Percentiles rank a stretch among this genome's conserved stretches.
Evolutionary conservation across 768 basidiomycete species (phyloP).

Genomic region (Leucosporidium creatinivorum): DNA sequence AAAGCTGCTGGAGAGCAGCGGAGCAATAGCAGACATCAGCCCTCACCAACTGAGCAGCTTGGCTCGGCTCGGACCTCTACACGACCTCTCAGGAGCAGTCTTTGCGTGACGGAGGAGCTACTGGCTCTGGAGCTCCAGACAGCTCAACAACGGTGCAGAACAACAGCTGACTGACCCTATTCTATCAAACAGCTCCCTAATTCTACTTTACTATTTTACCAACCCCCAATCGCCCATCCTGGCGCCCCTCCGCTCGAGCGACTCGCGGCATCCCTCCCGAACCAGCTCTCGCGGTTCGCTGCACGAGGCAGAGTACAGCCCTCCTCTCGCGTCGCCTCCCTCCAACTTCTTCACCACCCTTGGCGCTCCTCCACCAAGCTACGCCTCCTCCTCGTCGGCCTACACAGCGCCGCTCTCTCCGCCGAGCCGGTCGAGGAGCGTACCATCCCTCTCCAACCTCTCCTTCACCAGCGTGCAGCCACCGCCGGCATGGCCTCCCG

Average conservation of each 20-base stretch:
- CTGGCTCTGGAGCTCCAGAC: too few species aligned
- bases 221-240: neutral
- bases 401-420: slow-evolving; percentile 21
- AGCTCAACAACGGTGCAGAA: too few species aligned
- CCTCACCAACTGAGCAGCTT: too few species aligned
- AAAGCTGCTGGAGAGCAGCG: too few species aligned
- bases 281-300: neutral
- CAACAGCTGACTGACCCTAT: neutral
- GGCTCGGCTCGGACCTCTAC: too few species aligned
- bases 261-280: neutral
- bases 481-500: neutral
- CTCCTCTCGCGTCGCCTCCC: neutral
- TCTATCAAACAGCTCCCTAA: neutral
- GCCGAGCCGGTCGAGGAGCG: slow-evolving; percentile 14
- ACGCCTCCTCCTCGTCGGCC: neutral
- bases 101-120: too few species aligned
- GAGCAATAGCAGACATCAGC: too few species aligned
- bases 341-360: neutral
- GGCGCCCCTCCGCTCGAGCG: neutral
- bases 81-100: too few species aligned
- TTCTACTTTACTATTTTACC: neutral
- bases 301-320: neutral
- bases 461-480: neutral
- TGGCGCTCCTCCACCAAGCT: neutral
- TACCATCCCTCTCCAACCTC: slow-evolving; percentile 12